phyloP scores from a whole-genome alignment of 202 grass and related monocot genomes.

The Hordeum pubiflorum region DNA sequence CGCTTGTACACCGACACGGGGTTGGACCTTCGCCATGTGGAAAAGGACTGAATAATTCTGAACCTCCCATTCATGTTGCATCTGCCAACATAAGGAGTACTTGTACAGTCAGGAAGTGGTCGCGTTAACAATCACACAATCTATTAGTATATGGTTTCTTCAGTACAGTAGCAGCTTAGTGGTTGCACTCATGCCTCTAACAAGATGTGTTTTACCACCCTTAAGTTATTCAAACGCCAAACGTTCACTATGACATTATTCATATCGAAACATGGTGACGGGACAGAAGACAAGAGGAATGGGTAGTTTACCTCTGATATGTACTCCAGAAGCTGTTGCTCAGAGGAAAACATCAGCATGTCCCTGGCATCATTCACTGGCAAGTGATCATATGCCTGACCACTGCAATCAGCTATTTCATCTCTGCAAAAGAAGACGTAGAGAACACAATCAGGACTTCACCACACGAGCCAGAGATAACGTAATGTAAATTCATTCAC shows the following conservation, averaged over 20 bases:
- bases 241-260: background rate
- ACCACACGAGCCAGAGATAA: background rate
- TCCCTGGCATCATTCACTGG: conserved; percentile 47
- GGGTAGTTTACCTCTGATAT: conserved; percentile 54
- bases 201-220: background rate
- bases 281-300: background rate
- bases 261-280: background rate
- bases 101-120: background rate
- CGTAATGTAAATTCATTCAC: conserved; percentile 21
- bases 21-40: conserved; percentile 58
- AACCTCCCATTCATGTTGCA: conserved; percentile 64
- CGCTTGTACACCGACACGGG: conserved; percentile 33
- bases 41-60: conserved; percentile 52
- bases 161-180: background rate
- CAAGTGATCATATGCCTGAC: conserved; percentile 73
- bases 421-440: conserved; percentile 31
- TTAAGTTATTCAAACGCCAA: background rate
- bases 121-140: background rate
- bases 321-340: conserved; percentile 60
- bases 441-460: conserved; percentile 20
- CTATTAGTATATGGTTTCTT: background rate
- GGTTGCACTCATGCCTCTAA: background rate
- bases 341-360: conserved; percentile 66
- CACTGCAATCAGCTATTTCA: conserved; percentile 76
- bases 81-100: conserved; percentile 34